Evolutionary conservation across 1,284 basidiomycete genomes (phyloP).

Genomic region (Phylloporus sp.): DNA sequence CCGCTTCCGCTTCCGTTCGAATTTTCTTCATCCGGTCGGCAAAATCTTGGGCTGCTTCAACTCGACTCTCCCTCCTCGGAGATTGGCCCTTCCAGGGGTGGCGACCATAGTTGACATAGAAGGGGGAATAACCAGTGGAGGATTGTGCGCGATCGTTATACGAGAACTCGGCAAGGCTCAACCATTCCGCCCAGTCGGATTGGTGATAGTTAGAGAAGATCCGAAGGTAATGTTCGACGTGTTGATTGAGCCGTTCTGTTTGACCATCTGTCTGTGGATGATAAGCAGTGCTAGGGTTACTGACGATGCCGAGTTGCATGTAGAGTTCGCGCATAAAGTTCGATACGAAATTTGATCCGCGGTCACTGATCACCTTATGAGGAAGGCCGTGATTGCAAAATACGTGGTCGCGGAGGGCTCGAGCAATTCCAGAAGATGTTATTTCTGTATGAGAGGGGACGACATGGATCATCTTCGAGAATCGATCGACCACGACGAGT

Average conservation of each 20-base stretch:
- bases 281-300: neutral
- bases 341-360: slow-evolving; percentile 24
- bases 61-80: neutral
- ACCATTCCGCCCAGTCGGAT: neutral
- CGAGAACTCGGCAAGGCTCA: neutral
- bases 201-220: neutral
- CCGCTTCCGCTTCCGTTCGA: neutral
- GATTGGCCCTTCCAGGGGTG: neutral
- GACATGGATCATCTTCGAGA: neutral
- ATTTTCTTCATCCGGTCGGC: neutral
- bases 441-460: slow-evolving; percentile 1
- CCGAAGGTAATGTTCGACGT: neutral
- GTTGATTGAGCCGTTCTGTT: neutral
- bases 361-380: neutral
- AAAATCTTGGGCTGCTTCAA: neutral
- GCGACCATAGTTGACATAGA: neutral
- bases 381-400: slow-evolving; percentile 29
- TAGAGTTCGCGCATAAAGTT: neutral
- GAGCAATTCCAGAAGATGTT: slow-evolving; percentile 30
- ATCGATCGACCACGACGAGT: neutral
- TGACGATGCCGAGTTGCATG: accelerated
- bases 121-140: neutral
- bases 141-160: neutral
- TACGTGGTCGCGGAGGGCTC: slow-evolving; percentile 30
- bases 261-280: neutral